Base-by-base conservation (phyloP, 345 rosid species). In the Dimocarpus longan region DNA sequence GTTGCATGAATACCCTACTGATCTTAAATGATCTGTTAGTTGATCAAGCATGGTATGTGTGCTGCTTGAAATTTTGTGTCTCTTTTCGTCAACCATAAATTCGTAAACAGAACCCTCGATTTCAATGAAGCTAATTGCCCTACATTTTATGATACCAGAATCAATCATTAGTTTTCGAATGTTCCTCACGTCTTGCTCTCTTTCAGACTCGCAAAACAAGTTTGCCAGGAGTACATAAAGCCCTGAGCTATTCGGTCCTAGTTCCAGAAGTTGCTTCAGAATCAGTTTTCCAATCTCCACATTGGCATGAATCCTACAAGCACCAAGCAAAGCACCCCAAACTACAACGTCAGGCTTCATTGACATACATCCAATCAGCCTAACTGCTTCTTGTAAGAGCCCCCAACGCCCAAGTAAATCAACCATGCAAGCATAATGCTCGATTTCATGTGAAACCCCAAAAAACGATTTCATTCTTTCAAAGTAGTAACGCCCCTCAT, bases 331-430 rank as follows among this genome's bases (percentile, higher is more conserved):
- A 32, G 86, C 79, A 1, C 87, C 83, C 86, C 85, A 83, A 57
- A 78, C 78, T 37, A 85, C 84, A 0, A 78, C 66, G n/a, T 87
- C 87, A 1, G 88, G 85, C 68, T 82, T 73, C 72, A 79, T 75
- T 0, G 88, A 82, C 88, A 87, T 87, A 6, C 39, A 42, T 46
- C 78, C 67, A 5, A 80, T 76, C 43, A 83, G 40, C 64, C 64
- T 11, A 11, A 48, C 54, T 2, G 87, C 87, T 72, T 85, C 88
- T 50, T 82, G 85, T 11, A 83, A 62, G 44, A 65, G 66, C 4
- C 86, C 88, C 37, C 82, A 78, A 52, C 87, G 82, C 65, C 87
- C 81, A 8, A 88, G 84, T 73, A 85, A 67, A 78, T 85, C 88
- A 3, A 85, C 80, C 70, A 88, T 54, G 72, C 90, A 85, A 57